Evolutionary conservation across 768 basidiomycete species (phyloP).

Genomic region (Agrocybe pediades): DNA sequence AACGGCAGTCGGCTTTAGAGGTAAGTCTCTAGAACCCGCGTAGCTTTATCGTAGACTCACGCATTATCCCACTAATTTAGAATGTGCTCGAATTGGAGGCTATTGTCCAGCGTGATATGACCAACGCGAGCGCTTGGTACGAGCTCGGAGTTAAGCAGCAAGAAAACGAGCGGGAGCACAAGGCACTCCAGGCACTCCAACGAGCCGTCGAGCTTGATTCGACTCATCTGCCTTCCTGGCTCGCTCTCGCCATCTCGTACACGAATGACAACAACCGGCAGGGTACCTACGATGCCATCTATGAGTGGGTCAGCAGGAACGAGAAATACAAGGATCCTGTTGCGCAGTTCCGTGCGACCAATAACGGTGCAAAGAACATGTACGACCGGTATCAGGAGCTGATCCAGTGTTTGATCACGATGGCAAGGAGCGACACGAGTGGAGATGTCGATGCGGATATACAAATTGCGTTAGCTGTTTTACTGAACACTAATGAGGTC

Average conservation of each 20-base stretch:
- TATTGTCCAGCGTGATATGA: constrained; percentile 75
- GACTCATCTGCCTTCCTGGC: constrained; percentile 75
- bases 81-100: constrained; percentile 90
- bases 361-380: constrained; percentile 28
- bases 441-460: constrained; percentile 88
- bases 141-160: constrained; percentile 96
- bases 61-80: constrained; percentile 45
- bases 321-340: constrained; percentile 53
- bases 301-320: constrained; percentile 79
- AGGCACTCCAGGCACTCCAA: constrained; percentile 83
- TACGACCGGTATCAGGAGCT: constrained; percentile 51
- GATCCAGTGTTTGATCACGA: constrained; percentile 76
- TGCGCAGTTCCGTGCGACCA: constrained; percentile 34
- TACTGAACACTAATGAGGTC: constrained; percentile 92
- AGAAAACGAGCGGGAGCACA: constrained; percentile 93
- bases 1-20: constrained; percentile 40
- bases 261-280: constrained; percentile 85
- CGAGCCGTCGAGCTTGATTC: constrained; percentile 84
- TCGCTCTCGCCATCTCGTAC: constrained; percentile 87
- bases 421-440: constrained; percentile 64
- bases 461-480: constrained; percentile 90
- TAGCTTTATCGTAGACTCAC: too few relatives aligned
- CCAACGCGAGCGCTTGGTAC: constrained; percentile 79
- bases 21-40: constrained; percentile 33
- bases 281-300: constrained; percentile 78